Evolutionary conservation across 2,329 filamentous ascomycete genomes (phyloP), one percentile per base, ranked within the genome.

Genomic region (Aspergillus unguis): DNA sequence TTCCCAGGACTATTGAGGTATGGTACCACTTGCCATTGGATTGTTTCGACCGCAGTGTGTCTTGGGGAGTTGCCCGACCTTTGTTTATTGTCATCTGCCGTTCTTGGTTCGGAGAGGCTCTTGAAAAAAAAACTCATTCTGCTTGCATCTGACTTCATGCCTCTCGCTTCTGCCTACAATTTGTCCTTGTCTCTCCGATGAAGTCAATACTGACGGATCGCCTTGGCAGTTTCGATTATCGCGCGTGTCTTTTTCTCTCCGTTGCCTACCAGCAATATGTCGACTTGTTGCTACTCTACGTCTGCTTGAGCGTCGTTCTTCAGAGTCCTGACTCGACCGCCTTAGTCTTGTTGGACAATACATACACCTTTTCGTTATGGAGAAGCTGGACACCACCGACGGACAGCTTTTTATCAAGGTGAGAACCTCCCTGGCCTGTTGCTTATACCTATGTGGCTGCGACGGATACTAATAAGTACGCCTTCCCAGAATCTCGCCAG

Each of bases 401-500:
- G 75, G 75, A 64, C 74, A 76, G 64, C 70, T 75, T 62, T 77
- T 77, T 66, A 71, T 77, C 57, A 76, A 76, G 64, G 75, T 77
- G 54, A 46, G 70, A 63, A 31, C 37, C 6, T 43, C 29, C 38
- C 42, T 9, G 25, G 25, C 10, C n/a, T 27, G 35, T 28, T 25
- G 33, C 23, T 29, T 3, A 26, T 27, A 17, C 17, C 11, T 10
- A 2, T 35, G 33, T 17, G 26, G 17, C 48, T 44, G n/a, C 25
- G 9, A 9, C 10, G 33, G 8, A 32, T 47, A 36, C 54, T 60
- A 50, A 58, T 48, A 48, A 6, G 25, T 28, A 50, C 42, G 52
- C 28, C 43, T 32, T 55, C 23, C 37, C 71, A 96, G 92, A 94
- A 95, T 81, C 82, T 99, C 71, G 92, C 92, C 69, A 87, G 87